Conservation (phyloP, 129 eudicot genomes). For the Arctium minus region DNA sequence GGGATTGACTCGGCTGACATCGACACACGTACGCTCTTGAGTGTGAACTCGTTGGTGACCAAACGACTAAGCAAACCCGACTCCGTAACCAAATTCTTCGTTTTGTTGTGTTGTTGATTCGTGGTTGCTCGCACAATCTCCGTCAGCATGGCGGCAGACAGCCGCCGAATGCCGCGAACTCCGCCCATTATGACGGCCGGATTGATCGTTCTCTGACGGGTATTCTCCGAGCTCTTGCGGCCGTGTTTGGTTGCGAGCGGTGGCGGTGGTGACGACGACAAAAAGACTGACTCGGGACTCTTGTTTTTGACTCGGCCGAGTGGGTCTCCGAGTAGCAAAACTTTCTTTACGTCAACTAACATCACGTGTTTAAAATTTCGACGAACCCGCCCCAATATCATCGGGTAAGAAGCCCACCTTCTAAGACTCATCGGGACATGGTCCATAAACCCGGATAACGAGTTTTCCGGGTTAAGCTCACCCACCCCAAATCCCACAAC, state of each 20-base stretch:
- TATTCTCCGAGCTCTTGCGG: slow-evolving; percentile 30
- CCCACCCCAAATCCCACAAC: slow-evolving; percentile 66
- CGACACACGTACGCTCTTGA: slow-evolving; percentile 41
- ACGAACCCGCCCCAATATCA: slow-evolving; percentile 71
- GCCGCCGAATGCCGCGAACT: slow-evolving; percentile 53
- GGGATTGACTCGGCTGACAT: slow-evolving; percentile 45
- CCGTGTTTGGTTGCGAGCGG: slow-evolving; percentile 22
- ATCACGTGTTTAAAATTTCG: slow-evolving; percentile 60
- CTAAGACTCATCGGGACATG: slow-evolving; percentile 60
- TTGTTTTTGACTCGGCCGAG: slow-evolving; percentile 52
- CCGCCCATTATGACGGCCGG: slow-evolving; percentile 60
- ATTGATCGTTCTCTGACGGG: slow-evolving; percentile 19
- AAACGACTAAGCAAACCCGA: slow-evolving; percentile 52
- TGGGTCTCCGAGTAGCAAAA: slow-evolving; percentile 68
- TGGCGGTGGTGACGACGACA: slow-evolving; percentile 7
- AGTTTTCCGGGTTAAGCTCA: slow-evolving; percentile 90
- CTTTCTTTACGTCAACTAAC: slow-evolving; percentile 55
- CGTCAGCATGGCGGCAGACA: slow-evolving; percentile 45
- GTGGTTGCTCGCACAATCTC: slow-evolving; percentile 41
- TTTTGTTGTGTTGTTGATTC: slow-evolving; percentile 38
- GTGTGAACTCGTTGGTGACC: slow-evolving; percentile 34
- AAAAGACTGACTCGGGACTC: slow-evolving; percentile 53
- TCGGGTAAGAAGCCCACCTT: slow-evolving; percentile 85
- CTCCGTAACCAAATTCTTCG: slow-evolving; percentile 58
- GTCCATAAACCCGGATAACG: slow-evolving; percentile 68